Conservation (phyloP, 2,329 filamentous ascomycete species). For the Tolypocladium cylindrosporum region DNA sequence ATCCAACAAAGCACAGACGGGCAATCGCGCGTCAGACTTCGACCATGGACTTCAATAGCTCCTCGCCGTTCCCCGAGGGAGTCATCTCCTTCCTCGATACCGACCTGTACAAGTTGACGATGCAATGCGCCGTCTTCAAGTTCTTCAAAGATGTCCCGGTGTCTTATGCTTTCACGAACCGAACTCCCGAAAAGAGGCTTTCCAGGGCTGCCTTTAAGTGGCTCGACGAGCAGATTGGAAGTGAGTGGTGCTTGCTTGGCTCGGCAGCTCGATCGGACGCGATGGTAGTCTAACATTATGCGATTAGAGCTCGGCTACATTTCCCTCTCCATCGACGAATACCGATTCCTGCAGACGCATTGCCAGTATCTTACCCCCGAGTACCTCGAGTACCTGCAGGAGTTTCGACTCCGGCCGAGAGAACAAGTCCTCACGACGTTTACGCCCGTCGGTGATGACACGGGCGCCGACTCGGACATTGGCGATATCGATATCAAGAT, state of each 20-base stretch:
- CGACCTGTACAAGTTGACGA: constrained; percentile 90
- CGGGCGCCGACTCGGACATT: constrained; percentile 51
- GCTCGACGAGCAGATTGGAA: constrained; percentile 74
- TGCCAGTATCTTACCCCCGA: constrained; percentile 71
- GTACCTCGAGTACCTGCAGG: constrained; percentile 73
- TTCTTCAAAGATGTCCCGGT: constrained; percentile 78
- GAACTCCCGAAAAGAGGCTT: constrained; percentile 87
- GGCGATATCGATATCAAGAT: constrained; percentile 72
- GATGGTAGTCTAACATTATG: constrained; percentile 14
- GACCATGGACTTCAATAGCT: constrained; percentile 56
- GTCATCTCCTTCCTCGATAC: constrained; percentile 78
- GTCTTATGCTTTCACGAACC: constrained; percentile 90
- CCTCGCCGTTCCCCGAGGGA: constrained; percentile 60
- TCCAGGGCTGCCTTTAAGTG: constrained; percentile 75
- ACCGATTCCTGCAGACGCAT: constrained; percentile 63
- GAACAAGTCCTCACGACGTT: constrained; percentile 72
- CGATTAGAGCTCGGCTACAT: constrained; percentile 69
- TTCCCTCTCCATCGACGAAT: constrained; percentile 67
- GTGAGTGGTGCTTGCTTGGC: constrained; percentile 32
- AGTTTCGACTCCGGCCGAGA: constrained; percentile 70
- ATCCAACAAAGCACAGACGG: too few relatives aligned
- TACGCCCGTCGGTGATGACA: constrained; percentile 41
- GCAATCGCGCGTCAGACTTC: neutral
- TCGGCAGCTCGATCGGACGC: neutral
- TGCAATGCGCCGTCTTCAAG: constrained; percentile 94